These are phyloP conservation scores for Claviceps sp. DNA, from an alignment of 2,329 filamentous ascomycete species.

Conservation along the genomic window DNA sequence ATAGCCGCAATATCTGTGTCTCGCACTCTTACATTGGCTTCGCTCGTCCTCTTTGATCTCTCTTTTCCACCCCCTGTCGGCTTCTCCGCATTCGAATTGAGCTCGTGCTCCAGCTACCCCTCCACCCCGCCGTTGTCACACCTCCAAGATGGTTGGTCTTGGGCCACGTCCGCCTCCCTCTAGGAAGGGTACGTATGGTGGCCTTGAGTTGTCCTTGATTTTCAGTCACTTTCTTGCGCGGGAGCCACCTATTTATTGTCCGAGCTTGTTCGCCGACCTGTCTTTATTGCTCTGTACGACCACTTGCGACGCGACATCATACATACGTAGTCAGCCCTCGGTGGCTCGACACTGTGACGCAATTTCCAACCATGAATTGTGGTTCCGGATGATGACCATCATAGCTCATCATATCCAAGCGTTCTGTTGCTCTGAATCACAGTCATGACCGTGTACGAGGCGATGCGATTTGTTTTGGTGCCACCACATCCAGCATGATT, in stretches of 20 bases:
- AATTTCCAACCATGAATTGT: neutral
- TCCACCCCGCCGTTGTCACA: constrained; percentile 21
- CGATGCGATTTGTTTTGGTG: neutral
- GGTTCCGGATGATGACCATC: neutral
- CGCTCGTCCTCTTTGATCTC: neutral
- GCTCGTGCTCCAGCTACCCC: constrained; percentile 16
- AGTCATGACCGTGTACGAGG: neutral
- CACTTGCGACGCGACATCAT: neutral
- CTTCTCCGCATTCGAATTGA: constrained; percentile 3
- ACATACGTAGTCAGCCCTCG: neutral
- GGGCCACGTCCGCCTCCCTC: constrained; percentile 36
- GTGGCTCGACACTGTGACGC: constrained; percentile 1
- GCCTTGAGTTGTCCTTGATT: neutral
- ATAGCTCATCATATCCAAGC: neutral
- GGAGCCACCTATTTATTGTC: neutral
- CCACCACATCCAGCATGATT: neutral
- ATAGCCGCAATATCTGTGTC: neutral
- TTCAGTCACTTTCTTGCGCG: neutral
- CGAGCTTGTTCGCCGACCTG: neutral
- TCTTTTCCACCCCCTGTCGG: neutral
- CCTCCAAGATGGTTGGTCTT: constrained; percentile 34
- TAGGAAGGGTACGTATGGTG: constrained; percentile 51
- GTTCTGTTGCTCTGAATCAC: neutral
- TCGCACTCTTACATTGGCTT: neutral
- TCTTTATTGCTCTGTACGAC: neutral